Evolutionary conservation across 306 rosid genomes (phyloP), one percentile per base, ranked within the genome.

Genomic region (Lithocarpus polystachyus): DNA sequence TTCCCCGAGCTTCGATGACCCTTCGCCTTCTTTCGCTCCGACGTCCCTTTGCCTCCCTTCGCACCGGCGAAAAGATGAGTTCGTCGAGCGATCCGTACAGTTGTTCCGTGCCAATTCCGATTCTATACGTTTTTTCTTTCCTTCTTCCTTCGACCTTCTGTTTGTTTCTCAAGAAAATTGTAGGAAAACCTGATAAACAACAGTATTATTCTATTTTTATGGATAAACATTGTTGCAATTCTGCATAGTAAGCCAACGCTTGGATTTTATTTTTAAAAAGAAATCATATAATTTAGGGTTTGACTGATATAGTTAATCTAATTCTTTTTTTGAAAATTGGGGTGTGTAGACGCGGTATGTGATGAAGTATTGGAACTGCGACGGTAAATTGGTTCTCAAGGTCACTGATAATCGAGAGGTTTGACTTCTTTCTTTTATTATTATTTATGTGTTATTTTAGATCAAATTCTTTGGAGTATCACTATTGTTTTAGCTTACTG

Each of bases 101-200:
- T n/a, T 93, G 81, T 93, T 91, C 88, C 97, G 97, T 35, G 92
- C 92, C 67, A 90, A 89, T 86, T 97, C 97, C 55, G 81, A 89
- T 72, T 86, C 97, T 64, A 97, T 92, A 79, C 55, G 87, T 73
- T 26, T 12, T 35, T 74, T 53, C 53, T 67, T 51, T 2, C 1
- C 23, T 71, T 68, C 37, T 1, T 0, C 37, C 2, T 0, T 59
- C 57, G 19, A 15, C 48, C 20, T 68, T 61, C 74, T 73, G 71
- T 56, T 82, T 79, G 73, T 64, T 35, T 79, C 22, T 72, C 53
- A 3, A 77, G 82, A 76, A 89, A 59, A 11, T 62, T 5, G 5
- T 23, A 28, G 19, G 24, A 73, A 52, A 62, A 2, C 8, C 6
- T 57, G 43, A 70, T 28, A 1, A 51, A 75, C 6, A 45, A 1